Base-by-base conservation (phyloP, 2,329 filamentous ascomycete genomes). In the Xylaria sp. region DNA sequence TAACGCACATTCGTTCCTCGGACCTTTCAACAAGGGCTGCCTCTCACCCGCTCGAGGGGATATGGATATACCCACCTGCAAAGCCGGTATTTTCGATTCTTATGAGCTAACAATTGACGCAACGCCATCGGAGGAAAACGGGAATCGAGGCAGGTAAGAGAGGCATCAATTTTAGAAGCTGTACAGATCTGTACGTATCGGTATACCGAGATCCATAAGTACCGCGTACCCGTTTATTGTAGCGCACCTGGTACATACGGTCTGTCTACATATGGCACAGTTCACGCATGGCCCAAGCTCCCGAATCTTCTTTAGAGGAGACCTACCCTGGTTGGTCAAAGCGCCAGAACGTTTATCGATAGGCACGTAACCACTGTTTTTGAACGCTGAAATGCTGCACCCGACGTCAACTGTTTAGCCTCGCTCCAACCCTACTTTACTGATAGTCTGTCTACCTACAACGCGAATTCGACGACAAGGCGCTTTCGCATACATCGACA, bases 221-320 rank as follows among this genome's bases (percentile, higher is more conserved):
- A n/a, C n/a, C n/a, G n/a, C n/a, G n/a, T n/a, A n/a, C 29, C 16
- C 29, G 29, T 34, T 34, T 13, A 34, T 3, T 7, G 8, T 34
- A 34, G 9, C 29, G 29, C 29, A 34, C 9, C 11, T 11, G 6
- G 41, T 43, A 43, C 41, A 19, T 43, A 7, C 19, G 13, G 19
- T n/a, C 6, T 43, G 17, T 13, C 13, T 48, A 18, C 7, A 20
- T n/a, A 17, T 38, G 21, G 17, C 7, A 29, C 8, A 34, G 29
- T 2, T 21, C 17, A 45, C 20, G 42, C 42, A 44, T 58, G 55
- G 58, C 55, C 58, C 52, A 60, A 58, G 58, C 58, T 58, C 52
- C 54, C 24, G 20, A 39, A 21, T 40, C 44, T 37, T 50, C 41
- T 40, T 43, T 9, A 13, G 19, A 19, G 53, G 50, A 49, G 50